Evolutionary conservation across 176 grass and related monocot species (phyloP).

Genomic region (Aechmea fasciata): DNA sequence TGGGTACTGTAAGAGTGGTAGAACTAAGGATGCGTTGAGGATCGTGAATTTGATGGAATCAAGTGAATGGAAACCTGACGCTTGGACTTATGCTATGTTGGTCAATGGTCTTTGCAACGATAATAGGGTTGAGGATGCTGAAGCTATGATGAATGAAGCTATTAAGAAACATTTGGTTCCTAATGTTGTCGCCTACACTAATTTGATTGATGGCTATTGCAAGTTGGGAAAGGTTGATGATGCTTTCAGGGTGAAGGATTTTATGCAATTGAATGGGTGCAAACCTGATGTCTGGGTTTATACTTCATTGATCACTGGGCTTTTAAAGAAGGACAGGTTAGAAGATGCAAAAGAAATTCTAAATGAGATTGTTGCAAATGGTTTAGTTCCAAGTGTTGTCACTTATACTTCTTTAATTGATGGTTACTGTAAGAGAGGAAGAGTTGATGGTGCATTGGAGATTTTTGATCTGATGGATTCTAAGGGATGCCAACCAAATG

Average conservation of each 20-base stretch:
- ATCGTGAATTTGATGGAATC: constrained; percentile 47
- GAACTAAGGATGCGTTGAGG: constrained; percentile 27
- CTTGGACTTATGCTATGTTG: constrained; percentile 44
- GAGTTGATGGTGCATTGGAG: constrained; percentile 44
- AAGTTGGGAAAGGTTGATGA: constrained; percentile 37
- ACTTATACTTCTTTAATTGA: constrained; percentile 79
- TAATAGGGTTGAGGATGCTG: constrained; percentile 29
- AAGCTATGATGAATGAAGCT: constrained; percentile 40
- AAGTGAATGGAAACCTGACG: constrained; percentile 30
- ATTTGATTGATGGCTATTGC: constrained; percentile 54
- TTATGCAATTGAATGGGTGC: constrained; percentile 38
- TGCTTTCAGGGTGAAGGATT: constrained; percentile 43
- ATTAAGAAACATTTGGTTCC: constrained; percentile 31
- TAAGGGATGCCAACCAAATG: constrained; percentile 32
- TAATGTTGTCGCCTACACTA: constrained; percentile 46
- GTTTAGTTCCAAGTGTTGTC: constrained; percentile 57
- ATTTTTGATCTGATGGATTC: constrained; percentile 53
- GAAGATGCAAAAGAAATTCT: constrained; percentile 42
- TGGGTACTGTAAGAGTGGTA: constrained; percentile 44
- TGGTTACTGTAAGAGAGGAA: constrained; percentile 65
- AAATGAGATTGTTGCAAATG: constrained; percentile 34
- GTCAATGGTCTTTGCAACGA: constrained; percentile 36
- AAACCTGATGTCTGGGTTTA: constrained; percentile 42
- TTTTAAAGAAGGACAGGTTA: constrained; percentile 40
- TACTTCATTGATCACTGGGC: constrained; percentile 35